Conservation (phyloP, 192 early-diverging fungal species). For the Coemansia sp. region DNA sequence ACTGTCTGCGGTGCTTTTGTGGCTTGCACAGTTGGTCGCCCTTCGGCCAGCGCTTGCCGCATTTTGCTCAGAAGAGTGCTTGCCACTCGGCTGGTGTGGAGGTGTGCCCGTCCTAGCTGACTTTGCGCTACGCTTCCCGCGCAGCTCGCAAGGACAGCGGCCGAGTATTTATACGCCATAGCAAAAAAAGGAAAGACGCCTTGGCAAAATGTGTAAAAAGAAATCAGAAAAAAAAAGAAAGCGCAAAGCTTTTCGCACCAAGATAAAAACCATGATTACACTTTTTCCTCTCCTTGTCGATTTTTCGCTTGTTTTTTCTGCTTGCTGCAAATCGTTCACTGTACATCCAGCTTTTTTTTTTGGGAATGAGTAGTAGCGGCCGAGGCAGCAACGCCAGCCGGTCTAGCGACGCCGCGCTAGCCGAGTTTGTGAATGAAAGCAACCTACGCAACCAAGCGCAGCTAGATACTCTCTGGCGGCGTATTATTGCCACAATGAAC, state of each 20-base stretch:
- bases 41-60: constrained; percentile 21
- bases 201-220: neutral
- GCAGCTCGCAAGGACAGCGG: neutral
- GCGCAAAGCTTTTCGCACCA: neutral
- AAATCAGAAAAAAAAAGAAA: neutral
- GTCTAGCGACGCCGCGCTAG: neutral
- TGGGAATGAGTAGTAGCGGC: neutral
- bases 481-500: constrained; percentile 4
- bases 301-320: neutral
- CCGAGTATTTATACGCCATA: neutral
- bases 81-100: constrained; percentile 7
- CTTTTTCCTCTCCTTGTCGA: neutral
- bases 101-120: neutral
- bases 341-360: neutral
- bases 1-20: neutral
- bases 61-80: constrained; percentile 14
- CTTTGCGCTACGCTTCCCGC: neutral
- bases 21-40: constrained; percentile 12
- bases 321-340: neutral
- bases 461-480: constrained; percentile 20
- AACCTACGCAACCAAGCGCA: neutral
- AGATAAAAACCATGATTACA: neutral
- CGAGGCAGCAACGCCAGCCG: neutral
- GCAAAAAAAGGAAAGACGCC: neutral
- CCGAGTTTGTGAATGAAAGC: neutral